Percentiles rank a stretch among this genome's conserved stretches.
Conservation (phyloP, 306 rosid genomes). For the Luffa aegyptiaca region DNA sequence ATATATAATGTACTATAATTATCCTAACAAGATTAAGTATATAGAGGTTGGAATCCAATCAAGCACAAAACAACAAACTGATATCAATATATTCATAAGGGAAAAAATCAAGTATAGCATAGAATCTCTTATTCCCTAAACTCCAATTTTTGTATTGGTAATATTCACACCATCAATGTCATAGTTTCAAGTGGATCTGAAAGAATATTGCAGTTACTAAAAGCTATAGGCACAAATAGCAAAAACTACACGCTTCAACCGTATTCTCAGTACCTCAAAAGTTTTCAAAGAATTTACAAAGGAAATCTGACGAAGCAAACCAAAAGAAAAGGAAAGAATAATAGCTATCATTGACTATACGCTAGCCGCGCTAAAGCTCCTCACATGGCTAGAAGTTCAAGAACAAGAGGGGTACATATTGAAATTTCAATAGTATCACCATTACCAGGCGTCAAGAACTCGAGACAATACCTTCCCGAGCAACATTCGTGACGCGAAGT, state of each 20-base stretch:
- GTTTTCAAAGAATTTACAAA: constrained; percentile 59
- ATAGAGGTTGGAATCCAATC: not conserved
- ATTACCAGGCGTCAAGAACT: constrained; percentile 40
- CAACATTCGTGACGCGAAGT: constrained; percentile 65
- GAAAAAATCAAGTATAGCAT: not conserved
- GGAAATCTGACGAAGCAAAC: constrained; percentile 36
- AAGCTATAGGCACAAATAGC: not conserved
- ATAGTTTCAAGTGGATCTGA: not conserved
- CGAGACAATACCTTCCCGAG: constrained; percentile 60
- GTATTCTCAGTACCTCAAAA: constrained; percentile 36
- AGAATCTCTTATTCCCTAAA: not conserved
- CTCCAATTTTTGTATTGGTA: constrained; percentile 6
- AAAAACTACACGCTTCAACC: constrained; percentile 28
- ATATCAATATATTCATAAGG: not conserved
- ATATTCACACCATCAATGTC: constrained; percentile 4
- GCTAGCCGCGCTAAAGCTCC: constrained; percentile 21
- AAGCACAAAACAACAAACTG: not conserved
- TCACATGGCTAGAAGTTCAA: constrained; percentile 6
- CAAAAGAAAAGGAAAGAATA: constrained; percentile 22
- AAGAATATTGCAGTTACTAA: constrained; percentile 3
- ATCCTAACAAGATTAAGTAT: not conserved
- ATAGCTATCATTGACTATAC: constrained; percentile 24
- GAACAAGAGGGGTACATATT: not conserved
- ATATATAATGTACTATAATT: not conserved
- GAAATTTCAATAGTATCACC: not conserved